A percentile compares a stretch with the other conserved stretches of the same genome.
Evolutionary conservation across 495 filamentous ascomycete genomes (phyloP).

Genomic region (Emericellopsis terricola): DNA sequence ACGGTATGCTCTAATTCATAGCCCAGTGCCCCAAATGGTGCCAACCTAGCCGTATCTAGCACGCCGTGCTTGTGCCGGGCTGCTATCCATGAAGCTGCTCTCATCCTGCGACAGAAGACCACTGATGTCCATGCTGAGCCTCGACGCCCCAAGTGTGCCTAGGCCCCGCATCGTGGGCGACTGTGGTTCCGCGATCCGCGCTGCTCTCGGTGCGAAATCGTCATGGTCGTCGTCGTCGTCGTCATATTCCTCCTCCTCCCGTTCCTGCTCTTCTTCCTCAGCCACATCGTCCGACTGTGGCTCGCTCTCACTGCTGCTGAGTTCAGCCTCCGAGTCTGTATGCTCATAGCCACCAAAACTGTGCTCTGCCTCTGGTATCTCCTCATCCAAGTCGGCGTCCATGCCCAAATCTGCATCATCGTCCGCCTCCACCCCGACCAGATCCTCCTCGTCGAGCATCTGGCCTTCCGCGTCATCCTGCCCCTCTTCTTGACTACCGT

Average conservation of each 20-base stretch:
- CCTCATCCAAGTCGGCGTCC: slow-evolving; percentile 44
- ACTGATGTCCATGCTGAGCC: slow-evolving; percentile 31
- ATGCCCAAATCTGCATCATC: slow-evolving; percentile 28
- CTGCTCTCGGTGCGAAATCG: slow-evolving; percentile 7
- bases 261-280: slow-evolving; percentile 6
- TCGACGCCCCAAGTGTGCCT: slow-evolving; percentile 18
- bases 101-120: slow-evolving; percentile 28
- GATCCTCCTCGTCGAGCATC: slow-evolving; percentile 35
- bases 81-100: slow-evolving; percentile 28
- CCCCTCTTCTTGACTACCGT: slow-evolving; percentile 24
- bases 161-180: slow-evolving; percentile 4
- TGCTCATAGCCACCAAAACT: slow-evolving; percentile 60
- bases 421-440: slow-evolving; percentile 10
- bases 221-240: background rate
- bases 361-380: slow-evolving; percentile 43
- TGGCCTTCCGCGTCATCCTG: slow-evolving; percentile 27
- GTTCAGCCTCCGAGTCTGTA: slow-evolving; percentile 66
- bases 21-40: no score
- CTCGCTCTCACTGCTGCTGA: slow-evolving; percentile 28
- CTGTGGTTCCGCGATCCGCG: background rate
- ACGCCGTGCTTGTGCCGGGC: slow-evolving; percentile 18
- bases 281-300: slow-evolving; percentile 12
- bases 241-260: slow-evolving; percentile 7
- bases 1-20: no score
- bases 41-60: background rate